Evolutionary conservation across 1,284 basidiomycete species (phyloP).

Genomic region (Ustilago shanxiensis): DNA sequence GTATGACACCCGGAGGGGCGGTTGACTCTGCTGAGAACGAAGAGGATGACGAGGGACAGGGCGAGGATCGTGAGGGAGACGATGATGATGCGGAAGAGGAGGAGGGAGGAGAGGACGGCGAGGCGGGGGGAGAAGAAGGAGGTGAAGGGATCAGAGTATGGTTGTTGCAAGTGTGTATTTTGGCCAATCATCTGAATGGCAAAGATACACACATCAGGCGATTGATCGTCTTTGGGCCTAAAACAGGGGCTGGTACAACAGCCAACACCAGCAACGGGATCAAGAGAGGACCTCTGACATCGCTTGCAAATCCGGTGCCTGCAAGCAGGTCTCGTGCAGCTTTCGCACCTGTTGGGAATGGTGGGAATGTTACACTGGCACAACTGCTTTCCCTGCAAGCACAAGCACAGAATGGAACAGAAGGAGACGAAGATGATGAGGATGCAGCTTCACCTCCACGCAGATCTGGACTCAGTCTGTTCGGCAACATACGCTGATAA

Average conservation of each 20-base stretch:
- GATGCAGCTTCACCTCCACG: slow-evolving; percentile 12
- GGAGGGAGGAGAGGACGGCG: slow-evolving; percentile 76
- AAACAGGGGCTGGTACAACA: not conserved
- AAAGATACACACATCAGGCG: slow-evolving; percentile 98
- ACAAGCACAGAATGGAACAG: not conserved
- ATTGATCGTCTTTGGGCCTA: slow-evolving; percentile 84
- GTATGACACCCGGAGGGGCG: slow-evolving; percentile 76
- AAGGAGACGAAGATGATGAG: slow-evolving; percentile 10
- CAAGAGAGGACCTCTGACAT: slow-evolving; percentile 6
- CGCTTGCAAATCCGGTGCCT: not conserved
- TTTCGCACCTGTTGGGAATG: not conserved
- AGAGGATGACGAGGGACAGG: slow-evolving; percentile 74
- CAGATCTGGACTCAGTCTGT: slow-evolving; percentile 33
- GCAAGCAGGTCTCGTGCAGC: slow-evolving; percentile 6
- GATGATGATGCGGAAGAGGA: not conserved
- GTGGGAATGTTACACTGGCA: slow-evolving; percentile 31
- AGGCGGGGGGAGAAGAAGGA: slow-evolving; percentile 71
- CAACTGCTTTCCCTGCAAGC: slow-evolving; percentile 29
- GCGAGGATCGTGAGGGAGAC: slow-evolving; percentile 22
- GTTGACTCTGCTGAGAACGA: slow-evolving; percentile 71
- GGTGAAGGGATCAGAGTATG: slow-evolving; percentile 73
- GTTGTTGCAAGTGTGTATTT: slow-evolving; percentile 88
- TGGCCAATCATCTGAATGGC: slow-evolving; percentile 96
- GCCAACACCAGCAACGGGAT: not conserved
- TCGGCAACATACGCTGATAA: slow-evolving; percentile 37